Percentiles rank a stretch among this genome's conserved stretches.
Evolutionary conservation across 2,329 filamentous ascomycete species (phyloP).

Genomic region (Aspergillus sp.): DNA sequence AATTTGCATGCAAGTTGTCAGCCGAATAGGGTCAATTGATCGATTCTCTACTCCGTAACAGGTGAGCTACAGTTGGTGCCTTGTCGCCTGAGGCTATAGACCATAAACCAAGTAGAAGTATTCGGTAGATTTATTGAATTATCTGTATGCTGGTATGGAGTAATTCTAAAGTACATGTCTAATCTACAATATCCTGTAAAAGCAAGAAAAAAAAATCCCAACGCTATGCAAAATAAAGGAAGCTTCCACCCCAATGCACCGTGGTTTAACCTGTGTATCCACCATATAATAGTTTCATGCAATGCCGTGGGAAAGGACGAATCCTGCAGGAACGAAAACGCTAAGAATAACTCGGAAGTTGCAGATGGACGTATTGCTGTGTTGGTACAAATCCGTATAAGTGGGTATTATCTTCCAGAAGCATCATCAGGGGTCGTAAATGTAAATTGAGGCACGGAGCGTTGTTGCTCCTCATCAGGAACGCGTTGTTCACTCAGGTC

Average conservation of each 20-base stretch:
- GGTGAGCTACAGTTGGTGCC: constrained; percentile 9
- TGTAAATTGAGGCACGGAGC: constrained; percentile 2
- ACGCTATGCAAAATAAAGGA: too few relatives aligned
- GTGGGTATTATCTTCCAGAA: background rate
- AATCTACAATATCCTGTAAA: background rate
- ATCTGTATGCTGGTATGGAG: background rate
- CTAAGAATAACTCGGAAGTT: background rate
- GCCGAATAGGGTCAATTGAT: background rate
- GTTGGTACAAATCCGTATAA: background rate
- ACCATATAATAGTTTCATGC: too few relatives aligned
- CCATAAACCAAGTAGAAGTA: background rate
- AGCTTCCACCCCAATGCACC: too few relatives aligned
- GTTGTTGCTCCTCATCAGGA: constrained; percentile 7
- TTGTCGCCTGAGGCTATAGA: background rate
- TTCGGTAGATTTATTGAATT: background rate
- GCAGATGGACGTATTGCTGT: background rate
- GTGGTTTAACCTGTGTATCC: too few relatives aligned
- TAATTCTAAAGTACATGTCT: background rate
- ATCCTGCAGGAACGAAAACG: background rate
- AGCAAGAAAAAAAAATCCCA: background rate
- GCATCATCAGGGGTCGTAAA: constrained; percentile 8
- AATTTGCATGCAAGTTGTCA: background rate
- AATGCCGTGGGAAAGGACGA: background rate
- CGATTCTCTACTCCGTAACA: background rate
- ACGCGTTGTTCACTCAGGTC: background rate